These are phyloP conservation scores for Yamadazyma oceani DNA, from an alignment of 1,139 yeast species.

Conservation along the genomic window DNA sequence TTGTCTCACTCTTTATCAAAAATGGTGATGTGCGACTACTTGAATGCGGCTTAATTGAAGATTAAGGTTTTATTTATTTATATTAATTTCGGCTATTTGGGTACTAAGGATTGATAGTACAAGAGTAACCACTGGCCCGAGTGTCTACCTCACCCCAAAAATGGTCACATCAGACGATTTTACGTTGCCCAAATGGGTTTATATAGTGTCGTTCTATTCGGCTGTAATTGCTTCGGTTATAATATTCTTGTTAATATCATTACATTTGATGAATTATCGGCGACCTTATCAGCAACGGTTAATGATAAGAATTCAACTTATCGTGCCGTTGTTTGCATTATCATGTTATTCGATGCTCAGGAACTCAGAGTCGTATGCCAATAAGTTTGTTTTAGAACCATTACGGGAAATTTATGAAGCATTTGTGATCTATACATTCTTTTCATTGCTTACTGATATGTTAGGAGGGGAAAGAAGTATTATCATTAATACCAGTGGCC, in stretches of 20 bases:
- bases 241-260: constrained; percentile 28
- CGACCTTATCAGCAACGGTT: constrained; percentile 88
- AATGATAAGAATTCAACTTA: constrained; percentile 75
- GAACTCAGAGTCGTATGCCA: constrained; percentile 34
- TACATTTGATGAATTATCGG: constrained; percentile 63
- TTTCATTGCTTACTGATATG: constrained; percentile 75
- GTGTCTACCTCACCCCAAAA: too few relatives aligned
- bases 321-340: constrained; percentile 57
- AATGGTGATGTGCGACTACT: too few relatives aligned
- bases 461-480: constrained; percentile 91
- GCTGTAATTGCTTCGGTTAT: constrained; percentile 34
- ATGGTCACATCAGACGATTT: not conserved
- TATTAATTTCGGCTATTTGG: too few relatives aligned
- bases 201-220: constrained; percentile 31
- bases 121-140: too few relatives aligned
- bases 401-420: constrained; percentile 91
- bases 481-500: constrained; percentile 69
- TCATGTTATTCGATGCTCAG: constrained; percentile 55
- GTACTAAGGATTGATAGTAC: too few relatives aligned
- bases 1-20: too few relatives aligned
- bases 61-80: too few relatives aligned
- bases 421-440: constrained; percentile 91
- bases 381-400: constrained; percentile 64
- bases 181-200: constrained; percentile 36
- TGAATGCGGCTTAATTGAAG: too few relatives aligned